Conservation (phyloP, 2,329 filamentous ascomycete genomes). For the Aschersonia sp. region DNA sequence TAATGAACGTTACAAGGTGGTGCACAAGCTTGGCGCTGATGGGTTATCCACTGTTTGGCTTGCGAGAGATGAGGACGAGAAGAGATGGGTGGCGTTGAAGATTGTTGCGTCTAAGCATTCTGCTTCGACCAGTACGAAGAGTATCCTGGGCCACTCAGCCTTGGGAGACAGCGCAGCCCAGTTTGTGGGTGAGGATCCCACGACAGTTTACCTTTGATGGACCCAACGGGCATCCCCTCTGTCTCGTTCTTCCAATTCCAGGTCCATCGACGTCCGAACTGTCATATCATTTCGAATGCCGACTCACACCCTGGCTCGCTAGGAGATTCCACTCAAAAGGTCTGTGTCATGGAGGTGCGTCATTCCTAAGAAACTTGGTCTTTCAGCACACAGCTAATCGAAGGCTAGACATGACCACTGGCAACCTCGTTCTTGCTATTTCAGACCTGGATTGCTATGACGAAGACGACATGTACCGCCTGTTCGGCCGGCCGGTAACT, state of each 20-base stretch:
- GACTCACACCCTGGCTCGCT: constrained; percentile 7
- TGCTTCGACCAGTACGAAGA: constrained; percentile 1
- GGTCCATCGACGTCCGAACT: constrained; percentile 7
- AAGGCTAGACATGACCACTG: constrained; percentile 3
- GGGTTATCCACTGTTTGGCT: constrained; percentile 29
- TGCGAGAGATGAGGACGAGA: constrained; percentile 13
- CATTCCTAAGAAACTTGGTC: constrained; percentile 3
- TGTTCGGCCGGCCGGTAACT: constrained; percentile 6
- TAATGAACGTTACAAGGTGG: constrained; percentile 21
- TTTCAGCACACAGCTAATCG: constrained; percentile 2
- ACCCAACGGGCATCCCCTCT: constrained; percentile 12
- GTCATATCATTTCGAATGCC: constrained; percentile 4
- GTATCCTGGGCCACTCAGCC: neutral
- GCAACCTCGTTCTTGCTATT: constrained; percentile 7
- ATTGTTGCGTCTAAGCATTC: constrained; percentile 9
- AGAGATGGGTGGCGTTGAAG: constrained; percentile 11
- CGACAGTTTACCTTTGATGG: constrained; percentile 8
- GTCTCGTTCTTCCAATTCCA: constrained; percentile 11
- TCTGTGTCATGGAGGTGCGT: constrained; percentile 12
- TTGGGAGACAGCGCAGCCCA: neutral
- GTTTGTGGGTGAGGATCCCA: constrained; percentile 3
- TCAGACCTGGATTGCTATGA: constrained; percentile 1
- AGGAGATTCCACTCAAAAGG: constrained; percentile 8
- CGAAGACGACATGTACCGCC: constrained; percentile 3
- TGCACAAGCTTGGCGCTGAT: constrained; percentile 26